Conservation (phyloP, 768 basidiomycete species). For the Pleurotus eryngii region DNA sequence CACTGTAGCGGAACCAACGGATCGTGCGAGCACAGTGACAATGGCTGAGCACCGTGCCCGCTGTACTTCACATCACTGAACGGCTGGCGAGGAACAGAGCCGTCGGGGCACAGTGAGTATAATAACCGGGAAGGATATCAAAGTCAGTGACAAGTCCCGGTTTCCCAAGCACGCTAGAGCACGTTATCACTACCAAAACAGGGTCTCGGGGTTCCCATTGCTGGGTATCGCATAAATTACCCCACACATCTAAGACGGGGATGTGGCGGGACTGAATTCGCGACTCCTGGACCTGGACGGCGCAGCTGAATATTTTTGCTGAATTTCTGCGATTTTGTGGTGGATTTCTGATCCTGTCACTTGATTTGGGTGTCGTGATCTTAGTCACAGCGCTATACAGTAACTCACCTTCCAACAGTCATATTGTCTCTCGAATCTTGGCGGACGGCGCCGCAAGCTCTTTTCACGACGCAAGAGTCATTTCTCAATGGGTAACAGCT, state of each 20-base stretch:
- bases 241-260: too few species aligned
- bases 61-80: conserved; percentile 1
- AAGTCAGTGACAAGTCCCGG: background rate
- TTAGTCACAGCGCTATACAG: background rate
- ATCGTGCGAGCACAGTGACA: background rate
- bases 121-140: too few species aligned
- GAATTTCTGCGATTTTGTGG: background rate
- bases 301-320: background rate
- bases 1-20: background rate
- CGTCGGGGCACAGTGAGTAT: too few species aligned
- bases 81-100: background rate
- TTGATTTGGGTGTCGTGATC: background rate
- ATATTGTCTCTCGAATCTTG: background rate
- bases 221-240: too few species aligned
- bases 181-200: conserved; percentile 4
- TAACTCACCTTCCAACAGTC: background rate
- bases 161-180: conserved; percentile 5
- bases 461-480: background rate
- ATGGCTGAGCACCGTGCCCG: background rate
- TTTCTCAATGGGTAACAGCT: conserved; percentile 72
- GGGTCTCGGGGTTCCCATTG: background rate
- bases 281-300: too few species aligned
- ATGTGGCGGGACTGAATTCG: too few species aligned
- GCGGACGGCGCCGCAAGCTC: background rate
- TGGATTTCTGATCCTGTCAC: background rate